Percentiles rank a stretch among this genome's conserved stretches.
These are phyloP conservation scores for Musa beccarii DNA, from an alignment of 176 grass and related monocot species.

Conservation along the genomic window DNA sequence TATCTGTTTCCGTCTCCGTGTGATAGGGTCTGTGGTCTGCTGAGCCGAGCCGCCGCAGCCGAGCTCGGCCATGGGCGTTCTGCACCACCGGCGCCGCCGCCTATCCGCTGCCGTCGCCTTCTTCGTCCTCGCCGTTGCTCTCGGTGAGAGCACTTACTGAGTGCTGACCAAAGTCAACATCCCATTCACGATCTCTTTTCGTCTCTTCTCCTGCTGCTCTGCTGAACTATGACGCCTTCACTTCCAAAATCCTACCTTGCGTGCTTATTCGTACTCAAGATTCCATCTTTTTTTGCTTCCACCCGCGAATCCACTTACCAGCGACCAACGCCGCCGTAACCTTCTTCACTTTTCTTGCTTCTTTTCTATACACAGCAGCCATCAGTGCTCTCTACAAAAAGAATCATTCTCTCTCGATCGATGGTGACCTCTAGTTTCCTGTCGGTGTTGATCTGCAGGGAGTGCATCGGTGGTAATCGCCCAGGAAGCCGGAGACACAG, in stretches of 20 bases:
- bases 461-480: neutral
- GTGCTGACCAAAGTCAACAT: neutral
- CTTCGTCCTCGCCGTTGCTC: slow-evolving; percentile 11
- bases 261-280: neutral
- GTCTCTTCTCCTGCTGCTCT: neutral
- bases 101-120: slow-evolving; percentile 15
- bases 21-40: neutral
- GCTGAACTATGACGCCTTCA: neutral
- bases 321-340: neutral
- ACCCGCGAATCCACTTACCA: neutral
- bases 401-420: neutral
- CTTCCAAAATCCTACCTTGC: neutral
- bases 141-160: slow-evolving; percentile 1
- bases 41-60: neutral
- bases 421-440: neutral
- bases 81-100: neutral
- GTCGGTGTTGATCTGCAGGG: neutral
- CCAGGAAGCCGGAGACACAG: neutral
- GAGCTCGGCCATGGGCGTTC: slow-evolving; percentile 8
- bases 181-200: neutral
- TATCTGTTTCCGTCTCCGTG: neutral
- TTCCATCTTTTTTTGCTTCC: neutral
- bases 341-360: neutral
- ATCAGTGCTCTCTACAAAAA: neutral
- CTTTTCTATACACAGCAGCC: neutral